Evolutionary conservation across 2,329 filamentous ascomycete genomes (phyloP).

Genomic region (Neophaeococcomyces mojaviensis): DNA sequence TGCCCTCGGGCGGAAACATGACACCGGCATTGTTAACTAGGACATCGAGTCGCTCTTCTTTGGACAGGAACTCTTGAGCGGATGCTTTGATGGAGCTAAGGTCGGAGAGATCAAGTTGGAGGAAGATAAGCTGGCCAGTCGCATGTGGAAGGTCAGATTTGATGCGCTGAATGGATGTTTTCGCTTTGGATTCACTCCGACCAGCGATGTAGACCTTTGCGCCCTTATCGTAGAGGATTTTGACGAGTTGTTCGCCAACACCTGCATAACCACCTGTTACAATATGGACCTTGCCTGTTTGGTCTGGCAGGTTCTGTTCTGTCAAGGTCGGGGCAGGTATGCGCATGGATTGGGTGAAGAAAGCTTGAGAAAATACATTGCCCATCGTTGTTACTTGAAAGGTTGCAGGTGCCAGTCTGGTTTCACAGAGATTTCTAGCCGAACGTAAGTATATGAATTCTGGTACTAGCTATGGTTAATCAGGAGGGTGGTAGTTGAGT

Average conservation of each 20-base stretch:
- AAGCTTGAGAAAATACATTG: too few species aligned
- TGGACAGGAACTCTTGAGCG: conserved; percentile 30
- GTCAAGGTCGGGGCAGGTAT: too few species aligned
- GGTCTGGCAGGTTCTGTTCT: conserved; percentile 20
- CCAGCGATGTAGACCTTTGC: conserved; percentile 40
- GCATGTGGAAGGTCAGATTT: conserved; percentile 25
- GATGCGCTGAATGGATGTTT: conserved; percentile 34
- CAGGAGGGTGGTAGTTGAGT: too few species aligned
- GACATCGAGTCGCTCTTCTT: conserved; percentile 33
- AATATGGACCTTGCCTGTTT: conserved; percentile 27
- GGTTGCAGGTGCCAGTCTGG: too few species aligned
- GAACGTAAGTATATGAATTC: too few species aligned
- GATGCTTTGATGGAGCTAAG: conserved; percentile 33
- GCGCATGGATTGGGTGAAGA: too few species aligned
- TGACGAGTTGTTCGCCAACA: conserved; percentile 33
- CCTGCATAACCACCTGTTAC: conserved; percentile 34
- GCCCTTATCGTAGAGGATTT: conserved; percentile 35
- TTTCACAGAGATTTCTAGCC: too few species aligned
- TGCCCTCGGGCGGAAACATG: conserved; percentile 30
- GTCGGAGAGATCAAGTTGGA: conserved; percentile 35
- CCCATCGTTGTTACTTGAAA: too few species aligned
- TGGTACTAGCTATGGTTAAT: too few species aligned
- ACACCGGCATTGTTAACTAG: conserved; percentile 33
- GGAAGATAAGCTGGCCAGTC: conserved; percentile 30
- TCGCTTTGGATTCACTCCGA: conserved; percentile 34